A percentile compares a stretch with the other conserved stretches of the same genome.
Conservation (phyloP, 129 eudicot species). For the Lactuca sativa region DNA sequence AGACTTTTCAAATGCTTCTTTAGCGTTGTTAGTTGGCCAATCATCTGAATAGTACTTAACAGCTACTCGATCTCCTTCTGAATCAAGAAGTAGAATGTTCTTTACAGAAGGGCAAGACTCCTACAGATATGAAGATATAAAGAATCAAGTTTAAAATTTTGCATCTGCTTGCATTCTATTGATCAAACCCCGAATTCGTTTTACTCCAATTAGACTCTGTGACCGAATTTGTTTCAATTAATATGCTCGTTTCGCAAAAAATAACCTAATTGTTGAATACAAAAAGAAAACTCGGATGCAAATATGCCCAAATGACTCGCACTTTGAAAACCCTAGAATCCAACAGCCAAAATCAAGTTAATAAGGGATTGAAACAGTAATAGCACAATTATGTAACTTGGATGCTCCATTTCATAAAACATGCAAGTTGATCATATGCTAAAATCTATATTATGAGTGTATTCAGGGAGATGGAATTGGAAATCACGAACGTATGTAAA, state of each 20-base stretch:
- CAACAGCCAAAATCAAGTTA: background rate
- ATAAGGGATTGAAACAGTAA: constrained; percentile 11
- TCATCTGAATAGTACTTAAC: constrained; percentile 68
- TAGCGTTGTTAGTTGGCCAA: constrained; percentile 67
- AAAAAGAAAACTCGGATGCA: background rate
- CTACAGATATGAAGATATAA: constrained; percentile 26
- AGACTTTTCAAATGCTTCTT: constrained; percentile 69
- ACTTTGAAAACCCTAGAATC: background rate
- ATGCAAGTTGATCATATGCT: background rate
- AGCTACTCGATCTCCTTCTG: constrained; percentile 75
- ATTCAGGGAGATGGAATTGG: background rate
- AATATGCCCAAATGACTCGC: background rate
- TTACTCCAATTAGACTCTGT: background rate
- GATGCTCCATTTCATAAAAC: background rate
- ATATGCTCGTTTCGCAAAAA: background rate
- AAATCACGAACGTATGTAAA: constrained; percentile 9
- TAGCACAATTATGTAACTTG: background rate
- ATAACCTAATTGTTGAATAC: background rate
- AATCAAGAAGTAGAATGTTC: constrained; percentile 71
- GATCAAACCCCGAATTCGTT: background rate
- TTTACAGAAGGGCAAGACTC: constrained; percentile 67
- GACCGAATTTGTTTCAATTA: background rate
- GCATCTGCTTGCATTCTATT: no score
- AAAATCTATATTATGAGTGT: background rate
- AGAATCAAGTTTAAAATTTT: no score